phyloP scores from a whole-genome alignment of 257 asterid species.

The Fraxinus anomala region DNA sequence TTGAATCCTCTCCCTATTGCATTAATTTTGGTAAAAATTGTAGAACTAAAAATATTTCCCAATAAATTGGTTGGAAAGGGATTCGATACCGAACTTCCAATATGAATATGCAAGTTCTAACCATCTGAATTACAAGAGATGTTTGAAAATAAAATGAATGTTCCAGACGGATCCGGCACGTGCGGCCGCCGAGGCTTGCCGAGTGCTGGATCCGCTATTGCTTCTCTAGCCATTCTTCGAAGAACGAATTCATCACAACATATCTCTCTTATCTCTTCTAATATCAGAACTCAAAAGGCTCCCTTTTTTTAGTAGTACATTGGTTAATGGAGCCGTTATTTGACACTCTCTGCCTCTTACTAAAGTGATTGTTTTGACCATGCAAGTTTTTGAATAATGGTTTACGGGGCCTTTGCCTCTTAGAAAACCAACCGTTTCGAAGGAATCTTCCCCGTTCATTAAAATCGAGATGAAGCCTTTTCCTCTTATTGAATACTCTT shows the following conservation, averaged over 20 bases:
- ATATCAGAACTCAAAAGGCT: conserved; percentile 71
- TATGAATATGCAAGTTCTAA: no score
- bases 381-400: conserved; percentile 27
- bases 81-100: no score
- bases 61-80: no score
- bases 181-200: no score
- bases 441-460: conserved; percentile 57
- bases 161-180: no score
- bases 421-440: conserved; percentile 41
- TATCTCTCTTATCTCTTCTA: conserved; percentile 59
- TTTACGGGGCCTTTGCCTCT: conserved; percentile 41
- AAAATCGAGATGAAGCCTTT: conserved; percentile 53
- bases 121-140: no score
- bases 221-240: conserved; percentile 46
- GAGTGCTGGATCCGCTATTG: no score
- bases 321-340: conserved; percentile 25
- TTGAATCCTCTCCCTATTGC: no score
- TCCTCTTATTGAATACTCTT: conserved; percentile 45
- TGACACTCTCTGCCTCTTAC: conserved; percentile 31
- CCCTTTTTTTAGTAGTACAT: conserved; percentile 27
- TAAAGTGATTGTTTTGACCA: conserved; percentile 28
- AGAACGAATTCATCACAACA: conserved; percentile 76
- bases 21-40: no score
- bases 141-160: no score
- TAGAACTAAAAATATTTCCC: no score